Evolutionary conservation across 345 rosid genomes (phyloP).

Genomic region (Dimocarpus longan): DNA sequence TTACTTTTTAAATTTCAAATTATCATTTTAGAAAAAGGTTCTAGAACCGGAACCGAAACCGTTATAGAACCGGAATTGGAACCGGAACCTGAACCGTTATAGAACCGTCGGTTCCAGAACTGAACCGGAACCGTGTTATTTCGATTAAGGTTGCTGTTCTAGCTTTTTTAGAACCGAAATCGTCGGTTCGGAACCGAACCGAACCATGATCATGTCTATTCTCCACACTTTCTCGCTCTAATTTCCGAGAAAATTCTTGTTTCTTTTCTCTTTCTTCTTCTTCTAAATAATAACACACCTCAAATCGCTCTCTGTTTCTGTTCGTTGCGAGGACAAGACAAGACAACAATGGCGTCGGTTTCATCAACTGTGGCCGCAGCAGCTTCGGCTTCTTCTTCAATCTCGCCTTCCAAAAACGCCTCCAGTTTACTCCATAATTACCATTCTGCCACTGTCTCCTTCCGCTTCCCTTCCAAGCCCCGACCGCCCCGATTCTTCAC

Average conservation of each 20-base stretch:
- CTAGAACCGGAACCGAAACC: too few species aligned
- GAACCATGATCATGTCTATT: too few species aligned
- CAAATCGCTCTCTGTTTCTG: neutral
- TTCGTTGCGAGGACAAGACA: neutral
- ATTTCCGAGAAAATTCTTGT: neutral
- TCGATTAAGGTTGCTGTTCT: too few species aligned
- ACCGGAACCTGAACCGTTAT: too few species aligned
- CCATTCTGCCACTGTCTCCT: constrained; percentile 39
- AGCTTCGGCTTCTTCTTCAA: constrained; percentile 36
- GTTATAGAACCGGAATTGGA: too few species aligned
- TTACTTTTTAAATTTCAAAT: too few species aligned
- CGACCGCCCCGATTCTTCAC: constrained; percentile 49
- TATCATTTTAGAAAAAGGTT: too few species aligned
- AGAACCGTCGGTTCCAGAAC: too few species aligned
- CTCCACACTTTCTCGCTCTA: neutral
- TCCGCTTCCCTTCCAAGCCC: constrained; percentile 46
- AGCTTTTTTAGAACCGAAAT: too few species aligned
- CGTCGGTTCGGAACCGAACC: too few species aligned
- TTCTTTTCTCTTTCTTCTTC: neutral
- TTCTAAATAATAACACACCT: neutral
- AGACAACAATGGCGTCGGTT: constrained; percentile 38
- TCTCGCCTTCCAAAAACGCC: constrained; percentile 36
- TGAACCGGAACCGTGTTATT: too few species aligned
- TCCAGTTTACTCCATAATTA: constrained; percentile 28
- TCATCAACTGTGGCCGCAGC: constrained; percentile 35